These are phyloP conservation scores for Dicorynia guianensis DNA, from an alignment of 306 rosid species.

Conservation along the genomic window DNA sequence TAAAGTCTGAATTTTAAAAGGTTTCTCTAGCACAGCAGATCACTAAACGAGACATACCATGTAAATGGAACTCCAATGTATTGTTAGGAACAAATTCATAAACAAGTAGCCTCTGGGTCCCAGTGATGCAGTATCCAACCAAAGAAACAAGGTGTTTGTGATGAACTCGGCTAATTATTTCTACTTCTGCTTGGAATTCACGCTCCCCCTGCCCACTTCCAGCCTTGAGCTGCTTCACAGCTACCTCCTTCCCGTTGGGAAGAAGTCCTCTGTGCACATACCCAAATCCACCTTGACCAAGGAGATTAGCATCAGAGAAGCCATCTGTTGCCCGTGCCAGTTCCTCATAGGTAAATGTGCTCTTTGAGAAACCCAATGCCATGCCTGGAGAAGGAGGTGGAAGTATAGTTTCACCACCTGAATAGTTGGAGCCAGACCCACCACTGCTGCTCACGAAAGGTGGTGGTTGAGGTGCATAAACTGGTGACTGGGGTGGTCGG, in stretches of 20 bases:
- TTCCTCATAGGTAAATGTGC: constrained; percentile 81
- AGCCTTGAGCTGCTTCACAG: constrained; percentile 90
- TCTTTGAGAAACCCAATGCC: constrained; percentile 69
- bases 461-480: constrained; percentile 41
- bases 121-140: constrained; percentile 92
- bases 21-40: not conserved
- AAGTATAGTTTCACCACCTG: constrained; percentile 69
- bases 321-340: constrained; percentile 92
- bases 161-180: constrained; percentile 96
- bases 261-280: constrained; percentile 91
- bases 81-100: constrained; percentile 90
- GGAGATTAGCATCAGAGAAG: constrained; percentile 93
- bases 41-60: constrained; percentile 58
- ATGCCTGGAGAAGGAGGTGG: constrained; percentile 82
- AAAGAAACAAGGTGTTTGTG: constrained; percentile 95
- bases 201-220: constrained; percentile 99
- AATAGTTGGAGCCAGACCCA: constrained; percentile 87
- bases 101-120: constrained; percentile 82
- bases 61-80: constrained; percentile 92
- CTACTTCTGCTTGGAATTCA: constrained; percentile 96
- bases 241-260: constrained; percentile 95
- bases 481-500: constrained; percentile 61
- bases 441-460: constrained; percentile 78
- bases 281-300: constrained; percentile 98
- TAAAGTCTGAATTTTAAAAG: constrained; percentile 21